Evolutionary conservation across 225 moss, liverwort and hornwort species (phyloP).

Genomic region (Polytrichum commune): DNA sequence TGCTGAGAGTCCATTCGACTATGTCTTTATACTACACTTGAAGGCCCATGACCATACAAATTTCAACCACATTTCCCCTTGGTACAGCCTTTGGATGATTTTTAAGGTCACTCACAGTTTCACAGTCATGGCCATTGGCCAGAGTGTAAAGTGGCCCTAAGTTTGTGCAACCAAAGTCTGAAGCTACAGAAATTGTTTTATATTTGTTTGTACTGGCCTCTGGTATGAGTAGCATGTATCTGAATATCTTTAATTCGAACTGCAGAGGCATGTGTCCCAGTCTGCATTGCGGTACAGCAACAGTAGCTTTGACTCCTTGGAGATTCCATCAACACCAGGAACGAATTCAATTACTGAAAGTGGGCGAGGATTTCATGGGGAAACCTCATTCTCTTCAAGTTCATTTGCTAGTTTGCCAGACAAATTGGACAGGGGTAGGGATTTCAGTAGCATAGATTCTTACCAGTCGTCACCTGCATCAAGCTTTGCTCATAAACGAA

Average conservation of each 20-base stretch:
- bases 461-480: slow-evolving; percentile 24
- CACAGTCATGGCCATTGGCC: too few species aligned
- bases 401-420: slow-evolving; percentile 39
- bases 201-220: too few species aligned
- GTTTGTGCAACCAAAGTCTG: too few species aligned
- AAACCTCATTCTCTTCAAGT: slow-evolving; percentile 27
- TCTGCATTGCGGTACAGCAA: slow-evolving; percentile 20
- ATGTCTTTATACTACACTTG: too few species aligned
- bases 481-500: slow-evolving; percentile 13
- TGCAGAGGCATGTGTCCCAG: slow-evolving; percentile 11
- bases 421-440: slow-evolving; percentile 24
- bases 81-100: too few species aligned
- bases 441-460: slow-evolving; percentile 16
- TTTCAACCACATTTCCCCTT: too few species aligned
- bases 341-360: slow-evolving; percentile 27
- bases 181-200: too few species aligned
- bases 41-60: too few species aligned
- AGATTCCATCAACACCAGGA: slow-evolving; percentile 37
- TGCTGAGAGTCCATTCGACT: too few species aligned
- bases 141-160: too few species aligned
- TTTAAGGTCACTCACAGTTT: too few species aligned
- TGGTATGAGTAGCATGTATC: too few species aligned
- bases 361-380: slow-evolving; percentile 15
- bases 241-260: slow-evolving; percentile 5
- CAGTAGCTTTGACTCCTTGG: slow-evolving; percentile 30